Evolutionary conservation across 2,329 filamentous ascomycete genomes (phyloP).

Genomic region (Cladorrhinum sp.): DNA sequence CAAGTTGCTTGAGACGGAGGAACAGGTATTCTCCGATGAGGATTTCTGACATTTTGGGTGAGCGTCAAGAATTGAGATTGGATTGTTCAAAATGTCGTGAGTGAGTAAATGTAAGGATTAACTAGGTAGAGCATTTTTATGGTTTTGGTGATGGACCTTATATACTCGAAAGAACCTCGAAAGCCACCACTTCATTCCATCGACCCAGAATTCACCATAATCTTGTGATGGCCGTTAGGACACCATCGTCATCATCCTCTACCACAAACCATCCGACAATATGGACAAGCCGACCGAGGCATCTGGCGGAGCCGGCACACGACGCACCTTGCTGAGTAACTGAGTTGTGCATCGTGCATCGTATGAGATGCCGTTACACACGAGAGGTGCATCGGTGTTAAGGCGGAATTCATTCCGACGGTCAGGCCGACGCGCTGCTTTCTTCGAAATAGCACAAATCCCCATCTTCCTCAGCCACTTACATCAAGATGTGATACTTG

Average conservation of each 20-base stretch:
- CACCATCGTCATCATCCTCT: too few species aligned
- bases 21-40: conserved; percentile 48
- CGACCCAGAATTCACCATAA: not conserved
- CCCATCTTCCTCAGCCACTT: too few species aligned
- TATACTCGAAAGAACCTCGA: too few species aligned
- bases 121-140: too few species aligned
- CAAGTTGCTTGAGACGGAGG: conserved; percentile 45
- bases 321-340: not conserved
- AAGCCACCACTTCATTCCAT: too few species aligned
- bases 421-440: too few species aligned
- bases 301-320: not conserved
- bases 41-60: conserved; percentile 20
- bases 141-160: too few species aligned
- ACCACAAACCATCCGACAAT: not conserved
- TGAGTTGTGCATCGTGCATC: not conserved
- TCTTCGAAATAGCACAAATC: too few species aligned
- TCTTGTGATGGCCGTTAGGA: not conserved
- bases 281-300: not conserved
- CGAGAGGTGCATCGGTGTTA: not conserved
- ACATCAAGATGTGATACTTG: too few species aligned
- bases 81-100: too few species aligned
- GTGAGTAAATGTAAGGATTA: too few species aligned
- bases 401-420: not conserved
- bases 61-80: not conserved
- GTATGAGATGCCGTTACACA: not conserved